Percentiles rank a stretch among this genome's conserved stretches.
phyloP scores from a whole-genome alignment of 1,284 basidiomycete genomes.

The Porodaedalea pini region DNA sequence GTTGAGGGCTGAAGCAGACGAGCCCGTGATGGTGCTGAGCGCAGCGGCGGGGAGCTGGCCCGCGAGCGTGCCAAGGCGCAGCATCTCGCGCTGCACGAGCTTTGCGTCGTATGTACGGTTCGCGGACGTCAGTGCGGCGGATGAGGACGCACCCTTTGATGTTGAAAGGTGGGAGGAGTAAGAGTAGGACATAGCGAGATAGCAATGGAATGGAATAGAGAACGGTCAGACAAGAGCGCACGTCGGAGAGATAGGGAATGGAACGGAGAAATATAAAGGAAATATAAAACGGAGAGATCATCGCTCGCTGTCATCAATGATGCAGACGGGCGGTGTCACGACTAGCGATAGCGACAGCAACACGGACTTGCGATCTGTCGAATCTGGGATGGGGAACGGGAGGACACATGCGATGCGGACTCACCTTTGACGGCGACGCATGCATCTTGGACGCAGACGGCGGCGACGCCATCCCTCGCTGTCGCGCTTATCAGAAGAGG shows the following conservation, averaged over 20 bases:
- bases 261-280: neutral
- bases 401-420: neutral
- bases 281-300: neutral
- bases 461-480: conserved; percentile 11
- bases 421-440: conserved; percentile 66
- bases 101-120: conserved; percentile 23
- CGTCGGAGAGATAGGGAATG: neutral
- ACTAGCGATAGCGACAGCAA: neutral
- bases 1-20: conserved; percentile 28
- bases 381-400: neutral
- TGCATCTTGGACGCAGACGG: conserved; percentile 33
- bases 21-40: conserved; percentile 13
- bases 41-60: conserved; percentile 15
- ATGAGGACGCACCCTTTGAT: conserved; percentile 16
- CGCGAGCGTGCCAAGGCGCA: conserved; percentile 20
- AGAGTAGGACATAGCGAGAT: neutral
- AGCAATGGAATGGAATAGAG: neutral
- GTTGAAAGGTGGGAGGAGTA: neutral
- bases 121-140: conserved; percentile 16
- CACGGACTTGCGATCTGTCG: conserved; percentile 2
- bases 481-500: neutral
- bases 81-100: conserved; percentile 24
- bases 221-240: neutral
- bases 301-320: neutral
- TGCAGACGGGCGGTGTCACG: neutral